These are phyloP conservation scores for Themeda triandra DNA, from an alignment of 176 grass and related monocot genomes.

Conservation along the genomic window DNA sequence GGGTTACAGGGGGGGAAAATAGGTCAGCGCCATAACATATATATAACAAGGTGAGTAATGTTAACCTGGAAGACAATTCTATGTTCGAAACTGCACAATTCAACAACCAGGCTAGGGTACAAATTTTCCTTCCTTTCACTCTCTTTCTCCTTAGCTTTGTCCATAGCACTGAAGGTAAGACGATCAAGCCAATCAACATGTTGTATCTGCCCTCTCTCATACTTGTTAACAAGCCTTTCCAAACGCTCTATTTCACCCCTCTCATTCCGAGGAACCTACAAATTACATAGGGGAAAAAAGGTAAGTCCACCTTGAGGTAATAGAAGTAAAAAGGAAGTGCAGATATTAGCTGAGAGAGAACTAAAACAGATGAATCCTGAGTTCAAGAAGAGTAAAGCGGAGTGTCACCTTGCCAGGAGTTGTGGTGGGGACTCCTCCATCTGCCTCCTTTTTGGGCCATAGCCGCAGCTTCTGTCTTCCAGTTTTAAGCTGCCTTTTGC, in stretches of 20 bases:
- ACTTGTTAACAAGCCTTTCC: conserved; percentile 93
- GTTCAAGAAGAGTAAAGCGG: not conserved
- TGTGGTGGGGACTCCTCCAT: conserved; percentile 78
- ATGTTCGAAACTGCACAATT: conserved; percentile 89
- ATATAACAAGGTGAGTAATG: conserved; percentile 9
- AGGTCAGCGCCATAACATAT: not conserved
- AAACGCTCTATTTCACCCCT: conserved; percentile 85
- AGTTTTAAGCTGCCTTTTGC: conserved; percentile 85
- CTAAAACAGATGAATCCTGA: not conserved
- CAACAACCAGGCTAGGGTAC: conserved; percentile 74
- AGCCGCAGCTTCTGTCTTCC: conserved; percentile 80
- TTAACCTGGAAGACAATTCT: conserved; percentile 91
- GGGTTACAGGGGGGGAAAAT: not conserved
- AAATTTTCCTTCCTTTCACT: conserved; percentile 48
- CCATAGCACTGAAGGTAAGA: conserved; percentile 75
- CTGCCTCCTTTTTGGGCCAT: conserved; percentile 73
- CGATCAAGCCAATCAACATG: conserved; percentile 94
- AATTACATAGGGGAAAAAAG: not conserved
- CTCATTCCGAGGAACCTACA: conserved; percentile 77
- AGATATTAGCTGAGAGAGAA: conserved; percentile 4
- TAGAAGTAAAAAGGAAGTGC: not conserved
- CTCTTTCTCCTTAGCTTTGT: conserved; percentile 81
- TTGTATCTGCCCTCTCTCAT: conserved; percentile 92
- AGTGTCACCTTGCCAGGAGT: conserved; percentile 83
- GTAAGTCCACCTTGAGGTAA: not conserved